phyloP scores from a whole-genome alignment of 2,329 filamentous ascomycete species.

The Cytospora piceicola region DNA sequence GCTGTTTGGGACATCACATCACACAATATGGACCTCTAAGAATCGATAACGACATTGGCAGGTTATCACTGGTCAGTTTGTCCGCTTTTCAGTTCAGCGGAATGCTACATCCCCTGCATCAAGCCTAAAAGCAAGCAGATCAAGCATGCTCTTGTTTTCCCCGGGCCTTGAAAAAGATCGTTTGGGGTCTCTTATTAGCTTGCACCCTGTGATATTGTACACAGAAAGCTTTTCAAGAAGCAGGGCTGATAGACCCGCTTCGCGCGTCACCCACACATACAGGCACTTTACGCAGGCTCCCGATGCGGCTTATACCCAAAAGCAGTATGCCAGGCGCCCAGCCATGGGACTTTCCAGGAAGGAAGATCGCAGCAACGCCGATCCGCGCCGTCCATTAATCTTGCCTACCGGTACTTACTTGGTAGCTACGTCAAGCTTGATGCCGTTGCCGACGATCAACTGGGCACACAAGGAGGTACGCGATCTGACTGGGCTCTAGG shows the following conservation, averaged over 20 bases:
- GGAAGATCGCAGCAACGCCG: background rate
- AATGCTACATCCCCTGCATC: constrained; percentile 10
- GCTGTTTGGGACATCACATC: background rate
- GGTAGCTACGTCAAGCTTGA: background rate
- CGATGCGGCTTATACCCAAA: background rate
- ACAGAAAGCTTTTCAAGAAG: background rate
- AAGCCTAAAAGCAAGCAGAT: constrained; percentile 12
- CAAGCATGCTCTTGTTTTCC: background rate
- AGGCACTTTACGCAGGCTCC: background rate
- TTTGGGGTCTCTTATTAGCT: constrained; percentile 1
- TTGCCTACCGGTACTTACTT: too few relatives aligned
- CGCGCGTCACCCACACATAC: constrained; percentile 7
- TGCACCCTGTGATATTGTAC: background rate
- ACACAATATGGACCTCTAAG: constrained; percentile 16
- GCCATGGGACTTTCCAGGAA: background rate
- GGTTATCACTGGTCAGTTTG: constrained; percentile 13
- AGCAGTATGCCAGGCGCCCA: background rate
- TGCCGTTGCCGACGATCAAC: background rate
- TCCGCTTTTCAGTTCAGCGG: constrained; percentile 1
- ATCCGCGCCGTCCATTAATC: background rate
- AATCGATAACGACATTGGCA: background rate
- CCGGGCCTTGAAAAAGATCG: background rate
- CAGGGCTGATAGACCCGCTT: constrained; percentile 10
- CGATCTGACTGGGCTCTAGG: background rate
- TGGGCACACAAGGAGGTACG: background rate